Evolutionary conservation across 2,329 filamentous ascomycete species (phyloP).

Genomic region (Leptoxyphium fumago): DNA sequence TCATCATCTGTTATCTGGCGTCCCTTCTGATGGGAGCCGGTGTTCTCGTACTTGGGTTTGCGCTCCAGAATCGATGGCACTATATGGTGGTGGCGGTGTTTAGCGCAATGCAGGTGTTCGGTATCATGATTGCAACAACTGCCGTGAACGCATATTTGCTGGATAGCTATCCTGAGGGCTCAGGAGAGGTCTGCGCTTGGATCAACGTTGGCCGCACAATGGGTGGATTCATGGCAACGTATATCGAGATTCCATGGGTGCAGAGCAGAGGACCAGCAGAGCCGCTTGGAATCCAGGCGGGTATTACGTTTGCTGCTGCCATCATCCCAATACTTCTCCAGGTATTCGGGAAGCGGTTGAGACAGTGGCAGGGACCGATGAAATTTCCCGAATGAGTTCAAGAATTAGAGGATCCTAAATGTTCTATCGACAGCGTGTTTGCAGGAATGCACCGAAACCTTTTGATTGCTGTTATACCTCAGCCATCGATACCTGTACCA

Average conservation of each 20-base stretch:
- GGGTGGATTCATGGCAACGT: conserved; percentile 38
- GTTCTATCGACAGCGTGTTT: too few species aligned
- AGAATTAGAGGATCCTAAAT: too few species aligned
- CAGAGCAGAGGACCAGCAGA: conserved; percentile 2
- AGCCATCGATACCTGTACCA: too few species aligned
- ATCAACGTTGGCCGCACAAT: conserved; percentile 35
- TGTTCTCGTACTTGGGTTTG: conserved; percentile 38
- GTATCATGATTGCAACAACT: conserved; percentile 41
- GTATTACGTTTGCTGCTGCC: conserved; percentile 3
- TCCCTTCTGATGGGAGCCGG: conserved; percentile 36
- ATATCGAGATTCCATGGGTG: conserved; percentile 39
- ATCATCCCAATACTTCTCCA: conserved; percentile 7
- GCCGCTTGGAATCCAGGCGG: conserved; percentile 7
- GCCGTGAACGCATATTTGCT: conserved; percentile 38
- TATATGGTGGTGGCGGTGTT: conserved; percentile 33
- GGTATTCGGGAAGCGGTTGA: conserved; percentile 5
- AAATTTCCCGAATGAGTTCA: conserved; percentile 1
- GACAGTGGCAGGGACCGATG: conserved; percentile 5
- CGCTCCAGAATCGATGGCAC: conserved; percentile 34
- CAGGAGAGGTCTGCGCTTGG: conserved; percentile 40
- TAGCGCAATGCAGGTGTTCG: conserved; percentile 42
- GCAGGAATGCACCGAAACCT: too few species aligned
- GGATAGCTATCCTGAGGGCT: conserved; percentile 40
- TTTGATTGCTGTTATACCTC: too few species aligned
- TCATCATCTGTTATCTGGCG: conserved; percentile 33